A percentile compares a stretch with the other conserved stretches of the same genome.
Conservation (phyloP, 1,139 yeast genomes). For the Protomyces gravidus region DNA sequence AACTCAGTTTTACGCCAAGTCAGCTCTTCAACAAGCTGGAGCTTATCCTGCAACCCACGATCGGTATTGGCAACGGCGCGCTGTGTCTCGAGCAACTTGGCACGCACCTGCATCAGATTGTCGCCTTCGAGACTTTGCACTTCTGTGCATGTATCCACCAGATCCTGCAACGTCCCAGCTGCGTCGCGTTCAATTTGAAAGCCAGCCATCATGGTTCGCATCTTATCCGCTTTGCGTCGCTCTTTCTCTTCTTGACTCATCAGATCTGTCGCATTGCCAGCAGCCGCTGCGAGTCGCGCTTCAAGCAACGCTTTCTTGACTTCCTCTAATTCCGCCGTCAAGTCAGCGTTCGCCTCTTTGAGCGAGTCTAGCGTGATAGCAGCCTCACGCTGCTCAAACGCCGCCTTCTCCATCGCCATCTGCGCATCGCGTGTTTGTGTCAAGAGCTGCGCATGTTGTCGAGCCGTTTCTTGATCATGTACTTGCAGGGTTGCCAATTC, state of each 20-base stretch:
- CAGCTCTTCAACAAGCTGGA: constrained; percentile 1
- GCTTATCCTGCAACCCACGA: constrained; percentile 7
- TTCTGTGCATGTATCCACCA: constrained; percentile 1
- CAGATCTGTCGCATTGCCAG: constrained; percentile 20
- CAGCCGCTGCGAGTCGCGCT: constrained; percentile 26
- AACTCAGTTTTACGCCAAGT: constrained; percentile 11
- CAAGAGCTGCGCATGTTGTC: constrained; percentile 30
- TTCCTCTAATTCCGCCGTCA: constrained; percentile 36
- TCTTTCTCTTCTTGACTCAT: constrained; percentile 32
- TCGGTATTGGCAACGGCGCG: constrained; percentile 4
- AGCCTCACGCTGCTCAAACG: constrained; percentile 39
- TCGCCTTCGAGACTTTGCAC: constrained; percentile 13
- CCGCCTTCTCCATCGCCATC: constrained; percentile 37
- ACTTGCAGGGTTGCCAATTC: constrained; percentile 31
- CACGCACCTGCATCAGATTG: background rate
- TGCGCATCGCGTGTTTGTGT: constrained; percentile 34
- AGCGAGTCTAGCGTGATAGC: constrained; percentile 37
- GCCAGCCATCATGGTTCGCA: constrained; percentile 30
- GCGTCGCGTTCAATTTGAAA: constrained; percentile 1
- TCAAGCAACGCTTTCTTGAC: constrained; percentile 33
- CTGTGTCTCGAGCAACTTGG: background rate
- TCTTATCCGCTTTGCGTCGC: constrained; percentile 36
- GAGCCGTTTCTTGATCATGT: constrained; percentile 37
- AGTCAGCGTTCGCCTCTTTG: constrained; percentile 38
- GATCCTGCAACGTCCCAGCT: constrained; percentile 15